Evolutionary conservation across 495 filamentous ascomycete species (phyloP).

Genomic region (Thermochaetoides thermophila): DNA sequence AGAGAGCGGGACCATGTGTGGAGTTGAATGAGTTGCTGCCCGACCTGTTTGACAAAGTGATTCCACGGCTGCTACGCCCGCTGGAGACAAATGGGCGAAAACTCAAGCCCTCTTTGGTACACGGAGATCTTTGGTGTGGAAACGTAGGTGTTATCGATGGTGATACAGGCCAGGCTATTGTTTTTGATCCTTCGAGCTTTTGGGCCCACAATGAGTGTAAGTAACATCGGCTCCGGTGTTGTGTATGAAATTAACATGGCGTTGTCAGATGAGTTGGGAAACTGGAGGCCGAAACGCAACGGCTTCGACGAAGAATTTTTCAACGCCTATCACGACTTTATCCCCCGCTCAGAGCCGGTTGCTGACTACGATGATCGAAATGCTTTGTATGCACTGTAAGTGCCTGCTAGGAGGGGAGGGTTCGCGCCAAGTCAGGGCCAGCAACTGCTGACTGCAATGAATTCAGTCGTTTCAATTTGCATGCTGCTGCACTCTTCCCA

Average conservation of each 20-base stretch:
- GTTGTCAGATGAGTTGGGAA: conserved; percentile 15
- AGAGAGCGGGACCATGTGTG: conserved; percentile 29
- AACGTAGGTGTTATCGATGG: conserved; percentile 7
- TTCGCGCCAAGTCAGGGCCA: conserved; percentile 7
- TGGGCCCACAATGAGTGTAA: conserved; percentile 37
- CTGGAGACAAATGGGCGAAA: not conserved
- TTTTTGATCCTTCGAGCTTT: conserved; percentile 6
- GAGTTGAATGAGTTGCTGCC: conserved; percentile 5
- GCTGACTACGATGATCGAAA: not conserved
- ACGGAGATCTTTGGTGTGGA: not conserved
- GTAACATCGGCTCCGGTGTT: not conserved
- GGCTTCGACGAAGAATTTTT: conserved; percentile 8
- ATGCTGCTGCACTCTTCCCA: conserved; percentile 10
- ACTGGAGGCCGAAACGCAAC: conserved; percentile 17
- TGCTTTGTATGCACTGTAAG: not conserved
- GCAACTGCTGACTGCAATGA: conserved; percentile 15
- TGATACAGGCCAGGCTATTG: conserved; percentile 3
- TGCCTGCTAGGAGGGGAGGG: no score
- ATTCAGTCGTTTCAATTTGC: conserved; percentile 11
- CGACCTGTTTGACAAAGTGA: not conserved
- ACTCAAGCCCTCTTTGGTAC: not conserved
- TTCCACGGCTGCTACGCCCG: not conserved
- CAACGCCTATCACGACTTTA: conserved; percentile 7
- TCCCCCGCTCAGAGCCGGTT: not conserved
- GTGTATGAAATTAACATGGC: not conserved